Evolutionary conservation across 371 early-diverging fungal genomes (phyloP).

Genomic region (Mucor irregularis): DNA sequence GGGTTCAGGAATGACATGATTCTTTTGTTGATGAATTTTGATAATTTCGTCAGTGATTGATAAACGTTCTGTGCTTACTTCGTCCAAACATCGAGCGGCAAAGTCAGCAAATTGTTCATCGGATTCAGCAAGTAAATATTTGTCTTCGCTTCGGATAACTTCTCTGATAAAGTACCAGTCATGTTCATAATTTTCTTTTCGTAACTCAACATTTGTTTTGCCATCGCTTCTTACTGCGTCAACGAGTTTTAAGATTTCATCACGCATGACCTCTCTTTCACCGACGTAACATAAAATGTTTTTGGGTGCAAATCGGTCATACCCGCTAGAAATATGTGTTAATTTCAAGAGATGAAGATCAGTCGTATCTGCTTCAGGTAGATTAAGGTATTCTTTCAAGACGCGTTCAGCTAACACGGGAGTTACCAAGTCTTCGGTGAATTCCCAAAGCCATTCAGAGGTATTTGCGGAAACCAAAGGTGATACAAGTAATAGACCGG

Average conservation of each 20-base stretch:
- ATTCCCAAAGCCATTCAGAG: conserved; percentile 24
- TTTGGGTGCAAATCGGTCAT: conserved; percentile 30
- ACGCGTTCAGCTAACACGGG: conserved; percentile 14
- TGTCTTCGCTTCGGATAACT: conserved; percentile 13
- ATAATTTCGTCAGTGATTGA: not conserved
- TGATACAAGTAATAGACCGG: conserved; percentile 41
- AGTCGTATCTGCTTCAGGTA: conserved; percentile 29
- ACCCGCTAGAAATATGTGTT: conserved; percentile 33
- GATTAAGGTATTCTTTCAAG: conserved; percentile 25
- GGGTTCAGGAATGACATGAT: not conserved
- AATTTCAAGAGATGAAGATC: conserved; percentile 33
- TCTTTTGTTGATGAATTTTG: no score
- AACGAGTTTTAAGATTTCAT: conserved; percentile 36
- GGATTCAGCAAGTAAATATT: conserved; percentile 9
- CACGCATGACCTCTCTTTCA: conserved; percentile 41
- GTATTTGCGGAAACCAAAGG: conserved; percentile 46
- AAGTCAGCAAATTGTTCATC: conserved; percentile 24
- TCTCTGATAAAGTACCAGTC: conserved; percentile 36
- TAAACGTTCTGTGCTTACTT: conserved; percentile 1
- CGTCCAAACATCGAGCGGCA: conserved; percentile 11
- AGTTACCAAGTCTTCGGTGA: conserved; percentile 21
- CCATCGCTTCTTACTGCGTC: conserved; percentile 32
- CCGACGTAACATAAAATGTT: conserved; percentile 38
- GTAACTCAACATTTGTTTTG: conserved; percentile 13
- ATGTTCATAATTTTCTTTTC: conserved; percentile 23